Conservation (phyloP, 129 eudicot species). For the Gnaphalium uliginosum region DNA sequence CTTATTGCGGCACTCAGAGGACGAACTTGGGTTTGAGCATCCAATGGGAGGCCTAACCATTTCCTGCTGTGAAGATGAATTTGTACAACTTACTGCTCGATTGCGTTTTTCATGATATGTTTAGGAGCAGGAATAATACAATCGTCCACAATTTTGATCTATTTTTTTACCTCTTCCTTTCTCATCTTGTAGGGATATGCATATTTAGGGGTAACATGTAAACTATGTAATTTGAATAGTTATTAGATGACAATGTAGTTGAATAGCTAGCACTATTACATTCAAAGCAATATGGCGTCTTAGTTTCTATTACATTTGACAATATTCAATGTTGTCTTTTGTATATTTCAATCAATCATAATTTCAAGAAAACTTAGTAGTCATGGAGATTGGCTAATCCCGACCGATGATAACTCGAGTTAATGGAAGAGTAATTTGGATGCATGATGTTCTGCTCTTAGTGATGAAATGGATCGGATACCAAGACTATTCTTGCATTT, state of each 20-base stretch:
- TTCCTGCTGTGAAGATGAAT: conserved; percentile 27
- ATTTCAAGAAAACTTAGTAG: background rate
- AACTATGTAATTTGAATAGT: background rate
- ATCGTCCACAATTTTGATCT: background rate
- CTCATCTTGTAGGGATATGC: background rate
- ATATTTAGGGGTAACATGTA: background rate
- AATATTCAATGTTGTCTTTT: background rate
- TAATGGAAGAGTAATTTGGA: too few relatives aligned
- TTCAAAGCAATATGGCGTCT: too few relatives aligned
- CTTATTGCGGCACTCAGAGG: conserved; percentile 25
- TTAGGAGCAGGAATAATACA: background rate
- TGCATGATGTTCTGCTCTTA: background rate
- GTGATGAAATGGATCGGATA: too few relatives aligned
- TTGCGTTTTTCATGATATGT: conserved; percentile 16
- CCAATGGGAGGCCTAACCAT: conserved; percentile 38
- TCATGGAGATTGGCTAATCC: too few relatives aligned
- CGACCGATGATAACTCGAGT: too few relatives aligned
- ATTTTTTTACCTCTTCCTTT: too few relatives aligned
- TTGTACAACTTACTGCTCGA: conserved; percentile 9
- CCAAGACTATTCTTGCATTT: too few relatives aligned
- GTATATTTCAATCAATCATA: background rate
- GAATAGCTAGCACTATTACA: background rate
- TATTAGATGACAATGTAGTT: background rate
- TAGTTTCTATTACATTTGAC: background rate
- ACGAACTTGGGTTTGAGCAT: conserved; percentile 31